A percentile compares a stretch with the other conserved stretches of the same genome.
phyloP scores from a whole-genome alignment of 352 stramenopile genomes.

The Thraustotheca clavata region DNA sequence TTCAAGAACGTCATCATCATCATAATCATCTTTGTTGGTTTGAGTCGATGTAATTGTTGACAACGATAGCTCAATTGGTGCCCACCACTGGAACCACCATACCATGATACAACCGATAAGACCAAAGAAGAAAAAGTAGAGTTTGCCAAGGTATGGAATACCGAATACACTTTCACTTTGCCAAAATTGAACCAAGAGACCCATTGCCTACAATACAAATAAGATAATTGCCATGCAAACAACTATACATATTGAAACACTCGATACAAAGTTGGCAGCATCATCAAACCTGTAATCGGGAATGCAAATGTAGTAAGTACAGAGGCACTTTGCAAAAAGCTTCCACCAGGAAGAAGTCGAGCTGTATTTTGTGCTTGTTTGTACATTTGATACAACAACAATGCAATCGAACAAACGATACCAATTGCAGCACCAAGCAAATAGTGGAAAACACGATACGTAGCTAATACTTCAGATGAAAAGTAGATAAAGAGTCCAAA shows the following conservation, averaged over 20 bases:
- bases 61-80: slow-evolving; percentile 30
- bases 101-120: slow-evolving; percentile 60
- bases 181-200: slow-evolving; percentile 42
- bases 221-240: not conserved
- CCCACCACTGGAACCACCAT: slow-evolving; percentile 83
- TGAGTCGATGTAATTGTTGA: slow-evolving; percentile 2
- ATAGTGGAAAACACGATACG: slow-evolving; percentile 75
- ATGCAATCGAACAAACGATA: slow-evolving; percentile 64
- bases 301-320: slow-evolving; percentile 61
- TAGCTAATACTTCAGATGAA: slow-evolving; percentile 44
- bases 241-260: slow-evolving; percentile 47
- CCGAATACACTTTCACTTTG: slow-evolving; percentile 56
- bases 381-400: slow-evolving; percentile 73
- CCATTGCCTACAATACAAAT: slow-evolving; percentile 36
- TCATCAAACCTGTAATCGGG: slow-evolving; percentile 64
- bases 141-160: slow-evolving; percentile 73
- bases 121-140: slow-evolving; percentile 77
- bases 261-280: slow-evolving; percentile 65
- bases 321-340: slow-evolving; percentile 59
- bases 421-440: slow-evolving; percentile 50
- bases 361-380: slow-evolving; percentile 59
- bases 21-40: slow-evolving; percentile 24
- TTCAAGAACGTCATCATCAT: slow-evolving; percentile 56
- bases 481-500: slow-evolving; percentile 62
- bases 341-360: slow-evolving; percentile 58